Evolutionary conservation across 371 early-diverging fungal genomes (phyloP).

Genomic region (Parasitella parasitica): DNA sequence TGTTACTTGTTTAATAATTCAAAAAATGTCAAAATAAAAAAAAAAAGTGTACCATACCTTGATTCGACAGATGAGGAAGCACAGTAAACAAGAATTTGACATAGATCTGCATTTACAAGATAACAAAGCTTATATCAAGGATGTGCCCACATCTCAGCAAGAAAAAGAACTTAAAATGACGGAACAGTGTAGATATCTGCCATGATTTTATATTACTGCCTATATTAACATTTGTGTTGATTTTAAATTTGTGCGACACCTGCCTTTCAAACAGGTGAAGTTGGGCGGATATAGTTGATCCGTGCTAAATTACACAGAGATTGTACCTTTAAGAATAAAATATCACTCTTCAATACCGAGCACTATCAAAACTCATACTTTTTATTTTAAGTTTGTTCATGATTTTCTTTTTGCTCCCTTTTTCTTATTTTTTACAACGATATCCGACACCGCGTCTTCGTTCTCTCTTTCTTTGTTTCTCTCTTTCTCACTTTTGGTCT

Average conservation of each 20-base stretch:
- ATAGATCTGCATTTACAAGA: no score
- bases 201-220: no score
- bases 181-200: not conserved
- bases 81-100: no score
- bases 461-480: not conserved
- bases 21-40: no score
- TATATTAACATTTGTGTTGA: not conserved
- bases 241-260: not conserved
- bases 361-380: not conserved
- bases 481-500: not conserved
- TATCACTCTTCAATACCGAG: not conserved
- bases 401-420: not conserved
- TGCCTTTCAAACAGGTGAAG: not conserved
- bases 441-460: not conserved
- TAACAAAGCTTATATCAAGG: no score
- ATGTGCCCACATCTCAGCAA: no score
- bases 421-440: not conserved
- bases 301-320: constrained; percentile 1
- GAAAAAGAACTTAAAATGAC: no score
- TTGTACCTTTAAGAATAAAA: not conserved
- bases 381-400: not conserved
- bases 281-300: not conserved
- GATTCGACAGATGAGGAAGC: no score
- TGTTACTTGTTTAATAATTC: no score
- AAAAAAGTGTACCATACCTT: no score